These are phyloP conservation scores for Rhododendron ferrugineum DNA, from an alignment of 148 eudicot species.

Conservation along the genomic window DNA sequence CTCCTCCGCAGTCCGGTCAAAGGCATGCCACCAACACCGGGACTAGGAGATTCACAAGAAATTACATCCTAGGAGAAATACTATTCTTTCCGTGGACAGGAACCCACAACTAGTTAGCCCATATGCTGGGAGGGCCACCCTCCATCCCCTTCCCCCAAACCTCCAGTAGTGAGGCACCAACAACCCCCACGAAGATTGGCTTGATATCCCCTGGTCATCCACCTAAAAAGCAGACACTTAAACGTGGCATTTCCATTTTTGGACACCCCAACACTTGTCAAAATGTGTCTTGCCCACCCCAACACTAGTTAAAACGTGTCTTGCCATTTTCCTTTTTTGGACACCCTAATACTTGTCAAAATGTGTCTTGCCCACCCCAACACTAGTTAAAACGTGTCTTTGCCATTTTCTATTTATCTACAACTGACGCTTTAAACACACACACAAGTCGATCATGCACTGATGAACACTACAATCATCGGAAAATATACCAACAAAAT, in stretches of 20 bases:
- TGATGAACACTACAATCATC: background rate
- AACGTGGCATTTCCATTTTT: background rate
- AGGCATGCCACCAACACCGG: too few relatives aligned
- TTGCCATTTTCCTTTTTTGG: background rate
- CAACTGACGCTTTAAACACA: background rate
- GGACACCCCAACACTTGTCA: background rate
- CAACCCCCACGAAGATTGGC: background rate
- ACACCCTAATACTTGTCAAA: background rate
- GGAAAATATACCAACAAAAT: background rate
- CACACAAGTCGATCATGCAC: background rate
- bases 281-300: background rate
- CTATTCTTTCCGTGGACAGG: background rate
- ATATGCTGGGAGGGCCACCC: background rate
- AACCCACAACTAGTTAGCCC: background rate
- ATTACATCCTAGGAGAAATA: too few relatives aligned
- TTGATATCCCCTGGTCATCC: background rate
- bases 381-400: background rate
- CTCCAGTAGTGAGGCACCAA: background rate
- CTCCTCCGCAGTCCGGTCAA: too few relatives aligned
- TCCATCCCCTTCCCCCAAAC: background rate
- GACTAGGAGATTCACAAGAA: too few relatives aligned
- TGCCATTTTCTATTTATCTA: background rate
- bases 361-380: background rate
- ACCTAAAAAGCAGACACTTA: background rate
- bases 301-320: background rate